Conservation (phyloP, 1,284 basidiomycete genomes). For the Pseudozyma sp. region DNA sequence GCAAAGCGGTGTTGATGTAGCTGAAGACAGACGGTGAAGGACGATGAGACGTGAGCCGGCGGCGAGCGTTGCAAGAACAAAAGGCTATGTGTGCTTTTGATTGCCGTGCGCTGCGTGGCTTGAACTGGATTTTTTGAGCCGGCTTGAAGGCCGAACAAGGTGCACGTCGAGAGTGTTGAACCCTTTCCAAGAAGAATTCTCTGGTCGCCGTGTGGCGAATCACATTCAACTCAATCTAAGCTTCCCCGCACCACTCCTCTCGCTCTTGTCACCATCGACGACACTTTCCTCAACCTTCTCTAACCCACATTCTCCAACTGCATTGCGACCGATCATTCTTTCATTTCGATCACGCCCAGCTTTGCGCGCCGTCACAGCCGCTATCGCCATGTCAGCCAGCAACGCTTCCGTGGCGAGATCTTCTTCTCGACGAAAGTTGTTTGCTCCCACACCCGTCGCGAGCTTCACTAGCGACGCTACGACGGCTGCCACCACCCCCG, state of each 20-base stretch:
- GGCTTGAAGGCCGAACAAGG: slow-evolving; percentile 3
- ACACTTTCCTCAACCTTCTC: background rate
- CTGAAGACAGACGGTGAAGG: too few relatives aligned
- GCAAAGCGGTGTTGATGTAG: too few relatives aligned
- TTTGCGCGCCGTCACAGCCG: background rate
- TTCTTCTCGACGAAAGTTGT: slow-evolving; percentile 37
- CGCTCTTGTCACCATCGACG: background rate
- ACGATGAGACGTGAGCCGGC: too few relatives aligned
- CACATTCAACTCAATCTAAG: background rate
- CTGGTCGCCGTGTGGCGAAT: slow-evolving; percentile 2
- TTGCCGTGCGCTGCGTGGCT: too few relatives aligned
- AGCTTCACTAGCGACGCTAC: background rate
- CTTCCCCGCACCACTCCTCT: background rate
- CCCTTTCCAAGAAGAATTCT: background rate
- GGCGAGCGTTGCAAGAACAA: too few relatives aligned
- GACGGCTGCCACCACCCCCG: background rate
- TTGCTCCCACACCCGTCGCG: slow-evolving; percentile 34
- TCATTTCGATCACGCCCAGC: background rate
- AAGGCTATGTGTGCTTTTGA: too few relatives aligned
- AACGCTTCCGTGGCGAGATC: background rate
- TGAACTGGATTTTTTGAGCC: background rate
- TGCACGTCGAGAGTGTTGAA: background rate
- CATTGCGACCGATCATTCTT: background rate
- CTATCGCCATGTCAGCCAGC: slow-evolving; percentile 9
- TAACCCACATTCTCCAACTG: background rate